These are phyloP conservation scores for Conoideocrella luteorostrata DNA, from an alignment of 2,329 filamentous ascomycete genomes.

Conservation along the genomic window DNA sequence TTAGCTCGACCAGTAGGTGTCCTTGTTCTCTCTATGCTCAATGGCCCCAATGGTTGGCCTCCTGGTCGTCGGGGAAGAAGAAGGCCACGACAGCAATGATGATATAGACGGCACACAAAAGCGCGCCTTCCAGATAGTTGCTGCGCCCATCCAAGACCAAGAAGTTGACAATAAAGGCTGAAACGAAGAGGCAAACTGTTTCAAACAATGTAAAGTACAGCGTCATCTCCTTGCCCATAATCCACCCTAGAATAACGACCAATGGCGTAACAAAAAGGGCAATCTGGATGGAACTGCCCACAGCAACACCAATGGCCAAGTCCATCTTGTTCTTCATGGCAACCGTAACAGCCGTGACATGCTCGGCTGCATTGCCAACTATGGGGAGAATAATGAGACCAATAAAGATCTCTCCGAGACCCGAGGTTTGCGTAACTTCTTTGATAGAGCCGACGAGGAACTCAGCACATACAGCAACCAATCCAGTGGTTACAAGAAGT, in stretches of 20 bases:
- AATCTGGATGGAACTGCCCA: constrained; percentile 68
- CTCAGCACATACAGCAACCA: constrained; percentile 64
- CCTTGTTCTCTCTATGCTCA: constrained; percentile 3
- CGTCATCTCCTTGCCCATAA: constrained; percentile 61
- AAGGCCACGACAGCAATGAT: constrained; percentile 63
- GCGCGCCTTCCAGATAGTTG: constrained; percentile 77
- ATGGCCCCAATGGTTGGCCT: constrained; percentile 36
- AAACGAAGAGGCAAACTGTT: constrained; percentile 79
- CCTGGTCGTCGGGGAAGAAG: constrained; percentile 51
- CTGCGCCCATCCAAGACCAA: constrained; percentile 77
- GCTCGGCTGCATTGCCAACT: constrained; percentile 67
- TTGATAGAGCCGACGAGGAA: constrained; percentile 64
- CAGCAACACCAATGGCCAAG: constrained; percentile 63
- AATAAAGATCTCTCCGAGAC: constrained; percentile 60
- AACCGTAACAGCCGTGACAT: constrained; percentile 64
- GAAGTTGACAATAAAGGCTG: constrained; percentile 81
- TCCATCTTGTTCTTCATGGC: constrained; percentile 74
- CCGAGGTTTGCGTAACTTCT: constrained; percentile 49
- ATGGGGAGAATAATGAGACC: constrained; percentile 68
- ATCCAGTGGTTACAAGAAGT: constrained; percentile 55
- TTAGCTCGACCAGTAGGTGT: no score
- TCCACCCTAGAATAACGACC: constrained; percentile 67
- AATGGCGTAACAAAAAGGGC: constrained; percentile 65
- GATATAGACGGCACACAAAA: constrained; percentile 60
- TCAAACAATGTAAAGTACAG: constrained; percentile 86